Evolutionary conservation across 345 rosid species (phyloP), one percentile per base, ranked within the genome.

Genomic region (Streptanthus diversifolius): DNA sequence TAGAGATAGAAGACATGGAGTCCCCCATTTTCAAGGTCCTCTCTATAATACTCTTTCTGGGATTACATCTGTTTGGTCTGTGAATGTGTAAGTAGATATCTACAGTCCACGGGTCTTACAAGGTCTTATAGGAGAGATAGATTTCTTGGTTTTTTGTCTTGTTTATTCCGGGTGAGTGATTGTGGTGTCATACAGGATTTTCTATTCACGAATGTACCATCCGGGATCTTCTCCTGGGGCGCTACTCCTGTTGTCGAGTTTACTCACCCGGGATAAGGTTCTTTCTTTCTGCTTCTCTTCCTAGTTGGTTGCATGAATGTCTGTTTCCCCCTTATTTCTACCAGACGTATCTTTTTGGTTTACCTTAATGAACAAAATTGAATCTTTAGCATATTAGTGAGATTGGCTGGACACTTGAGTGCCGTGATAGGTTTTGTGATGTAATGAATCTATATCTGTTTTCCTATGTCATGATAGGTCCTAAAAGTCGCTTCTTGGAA

Each of bases 131-230:
- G 86, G 83, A 78, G 78, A 81, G 80, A 78, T 71, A 77, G 83
- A 57, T 80, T 80, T 78, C 37, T 80, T 81, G 79, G 84, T 74
- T 81, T 69, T 69, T 85, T 84, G 80, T 85, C 82, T 80, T 48
- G n/a, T 66, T 76, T 73, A 75, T 18, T 51, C 66, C 79, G 82
- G 86, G 83, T 80, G 85, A 83, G 90, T 83, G 86, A 87, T 83
- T 81, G 80, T 83, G 81, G 86, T 89, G 84, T 77, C 87, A 76
- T 87, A 83, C 92, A 85, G 90, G 89, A 81, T 75, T 80, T 41
- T 71, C 81, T 70, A 27, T 75, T 66, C 82, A 69, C 69, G 51
- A 79, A 57, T 82, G 74, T 80, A 68, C 68, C 80, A 75, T 78
- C 80, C 79, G 87, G 90, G 77, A 81, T 77, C 80, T 76, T 79